Base-by-base conservation (phyloP, 2,329 filamentous ascomycete species). In the Apiospora pterosperma region DNA sequence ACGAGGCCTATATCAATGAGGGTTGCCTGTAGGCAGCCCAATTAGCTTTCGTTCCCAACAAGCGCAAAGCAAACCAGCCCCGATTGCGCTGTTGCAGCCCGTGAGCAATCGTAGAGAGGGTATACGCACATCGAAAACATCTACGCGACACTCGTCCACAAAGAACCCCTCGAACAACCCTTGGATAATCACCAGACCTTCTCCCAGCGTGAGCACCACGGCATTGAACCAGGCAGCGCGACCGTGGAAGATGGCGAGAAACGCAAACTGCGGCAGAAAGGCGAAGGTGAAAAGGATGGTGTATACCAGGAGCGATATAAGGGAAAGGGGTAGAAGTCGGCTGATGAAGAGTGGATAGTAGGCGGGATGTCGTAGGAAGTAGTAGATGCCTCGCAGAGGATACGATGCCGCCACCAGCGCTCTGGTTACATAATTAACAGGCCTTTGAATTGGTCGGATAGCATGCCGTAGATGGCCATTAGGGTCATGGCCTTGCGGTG, bases 181-280 rank as follows among this genome's bases (percentile, higher is more conserved):
- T 67, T 83, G 81, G 23, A 92, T 88, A 63, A 93, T 90, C 42
- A 93, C 88, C 68, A 92, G 80, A 0, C 90, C 91, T 71, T 93
- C 90, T 55, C 92, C 92, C n/a, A 99, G 83, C 0, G 97, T 92
- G 59, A 98, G 82, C 67, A 98, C 90, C 0, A 92, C 88, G 3
- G 91, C 93, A 71, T 93, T 97, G 64, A 97, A 79, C 92, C 93
- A 97, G n/a, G 96, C 96, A 36, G 89, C 90, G 65, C 88, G 85
- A 25, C 91, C 91, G 72, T 98, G 94, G 76, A 97, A 98, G 69
- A 98, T 87, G 19, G 91, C 89, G 25, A 99, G 85, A 72, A 99
- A 92, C 1, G 92, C 92, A 64, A 93, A 93, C 75, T 98, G 92
- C 0, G 95, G 95, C 3, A 97, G 79, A 71, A 97, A 98, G 0